Percentiles rank a stretch among this genome's conserved stretches.
These are phyloP conservation scores for Penicillium sclerotigenum DNA, from an alignment of 2,329 filamentous ascomycete species.

Conservation along the genomic window DNA sequence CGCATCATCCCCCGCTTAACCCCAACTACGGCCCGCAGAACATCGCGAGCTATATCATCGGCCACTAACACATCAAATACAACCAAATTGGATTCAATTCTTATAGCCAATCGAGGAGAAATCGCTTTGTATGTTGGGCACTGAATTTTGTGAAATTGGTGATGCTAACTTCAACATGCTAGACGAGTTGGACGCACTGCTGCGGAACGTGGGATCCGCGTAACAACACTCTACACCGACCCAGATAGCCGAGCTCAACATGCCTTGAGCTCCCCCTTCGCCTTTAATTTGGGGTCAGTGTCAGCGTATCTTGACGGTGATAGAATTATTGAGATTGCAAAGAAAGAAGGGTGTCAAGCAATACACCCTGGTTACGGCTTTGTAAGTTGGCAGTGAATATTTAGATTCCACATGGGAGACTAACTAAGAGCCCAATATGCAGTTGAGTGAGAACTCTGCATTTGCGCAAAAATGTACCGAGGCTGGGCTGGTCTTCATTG, in stretches of 20 bases:
- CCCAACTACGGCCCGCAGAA: constrained; percentile 29
- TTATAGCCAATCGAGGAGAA: constrained; percentile 96
- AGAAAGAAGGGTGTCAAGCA: constrained; percentile 79
- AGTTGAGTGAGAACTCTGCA: constrained; percentile 82
- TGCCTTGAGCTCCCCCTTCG: constrained; percentile 76
- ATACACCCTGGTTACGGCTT: constrained; percentile 96
- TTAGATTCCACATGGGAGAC: background rate
- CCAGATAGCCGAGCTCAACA: constrained; percentile 86
- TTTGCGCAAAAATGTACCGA: constrained; percentile 87
- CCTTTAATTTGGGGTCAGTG: constrained; percentile 77
- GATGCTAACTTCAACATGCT: constrained; percentile 7
- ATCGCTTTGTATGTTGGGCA: constrained; percentile 66
- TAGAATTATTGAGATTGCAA: constrained; percentile 83
- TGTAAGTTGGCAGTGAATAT: constrained; percentile 38
- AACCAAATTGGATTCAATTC: constrained; percentile 63
- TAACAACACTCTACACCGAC: constrained; percentile 92
- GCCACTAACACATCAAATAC: constrained; percentile 20
- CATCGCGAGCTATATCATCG: constrained; percentile 32
- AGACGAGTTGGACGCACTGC: constrained; percentile 85
- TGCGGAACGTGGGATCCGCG: constrained; percentile 80
- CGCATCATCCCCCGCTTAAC: constrained; percentile 38
- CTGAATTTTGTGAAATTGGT: background rate
- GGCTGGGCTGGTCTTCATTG: constrained; percentile 90
- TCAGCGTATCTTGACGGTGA: constrained; percentile 91
- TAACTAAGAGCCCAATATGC: background rate